Base-by-base conservation (phyloP, 2,329 filamentous ascomycete genomes). In the Colletotrichum spinosum region DNA sequence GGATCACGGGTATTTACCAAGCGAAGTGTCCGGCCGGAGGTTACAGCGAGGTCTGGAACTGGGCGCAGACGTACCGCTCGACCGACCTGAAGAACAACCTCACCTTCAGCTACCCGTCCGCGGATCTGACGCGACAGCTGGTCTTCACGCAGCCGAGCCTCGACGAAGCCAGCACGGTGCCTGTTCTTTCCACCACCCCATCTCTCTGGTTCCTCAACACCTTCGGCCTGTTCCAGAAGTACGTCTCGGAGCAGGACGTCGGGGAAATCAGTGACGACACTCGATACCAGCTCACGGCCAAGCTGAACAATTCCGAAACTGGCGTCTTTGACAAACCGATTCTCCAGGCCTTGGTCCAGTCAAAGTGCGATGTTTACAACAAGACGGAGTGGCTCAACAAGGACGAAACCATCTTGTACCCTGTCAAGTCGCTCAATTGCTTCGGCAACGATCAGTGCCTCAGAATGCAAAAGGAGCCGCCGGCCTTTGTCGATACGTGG, bases 321-420 rank as follows among this genome's bases (percentile, higher is more conserved):
- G 17, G 15, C 3, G 12, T 10, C 10, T 4, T 15, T 4, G 55
- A 49, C 35, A 17, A 9, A 2, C 8, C 55, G 3, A 58, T 58
- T 8, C 44, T 50, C n/a, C 57, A 55, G 51, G 49, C 57, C 7
- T 46, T 54, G 12, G 49, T 60, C 2, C 49, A 60, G 34, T 46
- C 49, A 2, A 49, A 33, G 4, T 60, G 57, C 25, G 38, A 8
- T 10, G 41, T 60, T 13, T 60, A 60, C 57, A 5, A 46, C 2
- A 35, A 60, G 15, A 17, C 3, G 11, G 12, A 3, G 11, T 3
- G 38, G n/a, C 15, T 9, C 25, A 0, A 15, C 12, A 9, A 8
- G 17, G 13, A 38, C 6, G 11, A 33, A 15, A 4, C 13, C 17
- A 34, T 55, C n/a, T 0, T 13, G 33, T 60, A 53, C n/a, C 57